Conservation (phyloP, 768 basidiomycete genomes). For the Kwoniella europaea region DNA sequence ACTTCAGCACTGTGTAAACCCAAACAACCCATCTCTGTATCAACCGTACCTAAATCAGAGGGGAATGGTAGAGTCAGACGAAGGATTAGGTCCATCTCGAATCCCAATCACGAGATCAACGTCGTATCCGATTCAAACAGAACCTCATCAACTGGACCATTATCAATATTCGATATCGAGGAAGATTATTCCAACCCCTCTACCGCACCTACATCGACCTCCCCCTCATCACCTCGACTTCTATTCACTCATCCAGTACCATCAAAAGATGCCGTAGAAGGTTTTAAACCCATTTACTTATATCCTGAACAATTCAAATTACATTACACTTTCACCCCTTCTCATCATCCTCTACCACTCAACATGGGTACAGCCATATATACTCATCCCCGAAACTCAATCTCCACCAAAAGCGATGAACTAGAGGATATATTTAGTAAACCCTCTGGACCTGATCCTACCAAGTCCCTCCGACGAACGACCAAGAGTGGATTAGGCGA, state of each 20-base stretch:
- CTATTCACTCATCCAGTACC: conserved; percentile 19
- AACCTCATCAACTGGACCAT: too few species aligned
- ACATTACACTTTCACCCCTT: conserved; percentile 42
- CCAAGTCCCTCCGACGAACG: background rate
- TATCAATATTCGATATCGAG: background rate
- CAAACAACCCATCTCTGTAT: background rate
- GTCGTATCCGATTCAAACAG: background rate
- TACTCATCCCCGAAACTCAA: conserved; percentile 16
- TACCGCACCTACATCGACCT: conserved; percentile 1
- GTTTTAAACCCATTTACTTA: conserved; percentile 35
- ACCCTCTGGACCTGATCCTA: conserved; percentile 18
- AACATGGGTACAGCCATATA: conserved; percentile 33
- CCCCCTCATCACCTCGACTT: conserved; percentile 13
- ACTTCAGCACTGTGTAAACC: conserved; percentile 2
- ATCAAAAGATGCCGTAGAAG: conserved; percentile 9
- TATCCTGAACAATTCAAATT: conserved; percentile 43
- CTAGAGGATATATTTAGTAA: conserved; percentile 11
- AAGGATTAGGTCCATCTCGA: background rate
- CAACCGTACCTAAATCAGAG: background rate
- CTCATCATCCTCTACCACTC: conserved; percentile 42
- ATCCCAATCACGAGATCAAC: background rate
- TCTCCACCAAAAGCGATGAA: background rate
- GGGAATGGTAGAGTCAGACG: conserved; percentile 6
- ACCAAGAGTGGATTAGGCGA: conserved; percentile 17
- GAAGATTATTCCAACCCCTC: conserved; percentile 16